Base-by-base conservation (phyloP, 495 filamentous ascomycete species). In the Penicillium riverlandense region DNA sequence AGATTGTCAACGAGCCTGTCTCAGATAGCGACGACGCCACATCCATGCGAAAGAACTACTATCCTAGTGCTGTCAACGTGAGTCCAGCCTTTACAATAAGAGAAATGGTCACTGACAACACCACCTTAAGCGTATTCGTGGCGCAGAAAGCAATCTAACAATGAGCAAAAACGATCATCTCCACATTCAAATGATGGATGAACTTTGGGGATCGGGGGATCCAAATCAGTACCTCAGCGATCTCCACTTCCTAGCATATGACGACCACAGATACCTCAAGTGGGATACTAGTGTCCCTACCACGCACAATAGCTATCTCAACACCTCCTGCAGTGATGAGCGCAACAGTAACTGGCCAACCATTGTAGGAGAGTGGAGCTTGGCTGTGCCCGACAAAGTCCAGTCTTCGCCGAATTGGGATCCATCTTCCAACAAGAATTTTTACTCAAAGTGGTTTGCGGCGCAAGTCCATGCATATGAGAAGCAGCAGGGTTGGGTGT, bases 1-100 rank as follows among this genome's bases (percentile, higher is more conserved):
- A 80, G 44, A 57, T 82, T 15, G 60, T 84, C 32, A 84, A 84
- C 58, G 79, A 83, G 63, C 81, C 81, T 4, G 48, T 71, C 4
- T 64, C 69, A 43, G 48, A 63, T 30, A 48, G 41, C 37, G 58
- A 48, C 41, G 43, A 63, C 29, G 52, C 53, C 2, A 35, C 52
- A 11, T 54, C 59, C 5, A 57, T 78, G 58, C 48, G 62, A 29
- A 47, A 57, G 8, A 54, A 53, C 2, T 78, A 61, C 57, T 76
- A 79, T 45, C 74, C 73, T 1, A 58, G 59, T n/a, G 73, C 74
- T 1, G 71, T 71, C 42, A 47, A 52, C 5, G 61, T 65, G 32
- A 39, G 55, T 45, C 16, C 32, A 6, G 5, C 4, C 14, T 37
- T 8, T 38, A 28, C 16, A 35, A 12, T 11, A 30, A 13, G 11